These are phyloP conservation scores for Colletotrichum tofieldiae DNA, from an alignment of 2,329 filamentous ascomycete genomes.

Conservation along the genomic window DNA sequence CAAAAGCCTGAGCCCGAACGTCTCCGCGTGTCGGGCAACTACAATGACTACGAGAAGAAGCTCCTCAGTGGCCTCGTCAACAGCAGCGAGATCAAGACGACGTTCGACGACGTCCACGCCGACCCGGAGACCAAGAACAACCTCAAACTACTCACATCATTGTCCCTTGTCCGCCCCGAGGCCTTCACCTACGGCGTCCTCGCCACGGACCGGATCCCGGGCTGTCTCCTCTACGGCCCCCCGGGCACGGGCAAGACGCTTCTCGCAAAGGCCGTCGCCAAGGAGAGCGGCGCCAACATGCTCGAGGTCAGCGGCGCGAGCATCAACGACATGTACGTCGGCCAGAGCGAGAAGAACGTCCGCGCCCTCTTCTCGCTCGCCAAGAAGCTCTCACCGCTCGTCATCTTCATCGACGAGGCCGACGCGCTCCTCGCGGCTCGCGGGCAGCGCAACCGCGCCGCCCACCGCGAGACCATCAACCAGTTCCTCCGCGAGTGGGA, in stretches of 20 bases:
- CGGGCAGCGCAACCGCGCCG: conserved; percentile 75
- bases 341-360: conserved; percentile 96
- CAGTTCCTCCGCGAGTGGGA: conserved; percentile 99
- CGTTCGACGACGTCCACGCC: conserved; percentile 89
- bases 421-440: conserved; percentile 92
- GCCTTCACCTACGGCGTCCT: conserved; percentile 98
- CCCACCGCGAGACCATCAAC: conserved; percentile 92
- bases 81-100: conserved; percentile 85
- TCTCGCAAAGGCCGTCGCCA: conserved; percentile 78
- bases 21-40: conserved; percentile 55
- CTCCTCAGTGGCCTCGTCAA: conserved; percentile 88
- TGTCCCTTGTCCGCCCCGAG: conserved; percentile 89
- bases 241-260: conserved; percentile 85
- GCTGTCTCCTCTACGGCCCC: conserved; percentile 89
- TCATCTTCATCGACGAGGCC: conserved; percentile 98
- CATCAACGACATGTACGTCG: conserved; percentile 97
- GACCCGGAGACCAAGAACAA: conserved; percentile 87
- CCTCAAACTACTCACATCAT: conserved; percentile 88
- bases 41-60: conserved; percentile 85
- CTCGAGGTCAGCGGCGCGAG: conserved; percentile 93
- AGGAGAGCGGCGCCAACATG: conserved; percentile 78
- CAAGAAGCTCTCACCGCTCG: conserved; percentile 90
- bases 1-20: conserved; percentile 41
- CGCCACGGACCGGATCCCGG: conserved; percentile 90
- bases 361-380: conserved; percentile 92